phyloP scores from a whole-genome alignment of 805 yeast genomes.

The Wickerhamiella kurtzmanii region DNA sequence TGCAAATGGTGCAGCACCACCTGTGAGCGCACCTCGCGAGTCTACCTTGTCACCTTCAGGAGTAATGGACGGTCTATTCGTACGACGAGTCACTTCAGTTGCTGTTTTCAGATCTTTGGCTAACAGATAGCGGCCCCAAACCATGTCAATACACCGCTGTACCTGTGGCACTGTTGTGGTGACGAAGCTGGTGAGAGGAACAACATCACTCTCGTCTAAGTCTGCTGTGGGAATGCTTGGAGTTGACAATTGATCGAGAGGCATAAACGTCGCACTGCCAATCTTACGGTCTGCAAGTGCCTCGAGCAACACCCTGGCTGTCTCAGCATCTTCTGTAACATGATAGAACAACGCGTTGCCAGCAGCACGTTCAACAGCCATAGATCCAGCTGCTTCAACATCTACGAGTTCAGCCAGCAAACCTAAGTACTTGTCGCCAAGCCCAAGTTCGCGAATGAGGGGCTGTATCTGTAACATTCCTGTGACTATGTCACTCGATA shows the following conservation, averaged over 20 bases:
- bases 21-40: slow-evolving; percentile 69
- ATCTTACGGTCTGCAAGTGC: slow-evolving; percentile 49
- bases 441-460: slow-evolving; percentile 45
- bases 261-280: slow-evolving; percentile 87
- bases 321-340: slow-evolving; percentile 76
- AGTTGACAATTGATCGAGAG: slow-evolving; percentile 53
- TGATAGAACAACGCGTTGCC: slow-evolving; percentile 77
- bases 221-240: slow-evolving; percentile 7
- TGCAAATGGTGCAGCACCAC: slow-evolving; percentile 37
- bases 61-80: slow-evolving; percentile 64
- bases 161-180: slow-evolving; percentile 32
- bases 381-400: slow-evolving; percentile 68
- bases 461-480: slow-evolving; percentile 59
- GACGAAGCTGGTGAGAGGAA: slow-evolving; percentile 38
- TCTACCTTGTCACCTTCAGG: slow-evolving; percentile 86
- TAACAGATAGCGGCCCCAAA: slow-evolving; percentile 72
- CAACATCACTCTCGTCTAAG: slow-evolving; percentile 32
- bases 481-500: slow-evolving; percentile 4
- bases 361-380: slow-evolving; percentile 81
- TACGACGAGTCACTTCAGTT: slow-evolving; percentile 12
- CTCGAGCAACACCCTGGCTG: slow-evolving; percentile 68
- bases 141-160: slow-evolving; percentile 57
- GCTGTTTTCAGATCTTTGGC: slow-evolving; percentile 45
- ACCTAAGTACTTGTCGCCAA: slow-evolving; percentile 59
- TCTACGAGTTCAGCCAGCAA: slow-evolving; percentile 72